phyloP scores from a whole-genome alignment of 139 green algal species.

The Ettlia oleoabundans region DNA sequence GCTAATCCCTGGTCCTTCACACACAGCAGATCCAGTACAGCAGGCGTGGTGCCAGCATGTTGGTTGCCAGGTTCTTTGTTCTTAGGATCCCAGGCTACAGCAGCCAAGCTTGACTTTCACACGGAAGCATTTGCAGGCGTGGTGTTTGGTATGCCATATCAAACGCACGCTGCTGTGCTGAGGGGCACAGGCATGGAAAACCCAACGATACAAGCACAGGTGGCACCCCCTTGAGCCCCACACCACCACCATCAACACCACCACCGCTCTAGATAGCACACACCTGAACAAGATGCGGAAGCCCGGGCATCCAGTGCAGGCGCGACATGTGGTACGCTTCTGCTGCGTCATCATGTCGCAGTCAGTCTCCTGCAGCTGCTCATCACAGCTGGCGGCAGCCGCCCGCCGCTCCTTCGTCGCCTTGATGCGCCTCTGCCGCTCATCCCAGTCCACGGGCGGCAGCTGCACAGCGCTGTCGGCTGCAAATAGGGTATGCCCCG shows the following conservation, averaged over 20 bases:
- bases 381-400: constrained; percentile 10
- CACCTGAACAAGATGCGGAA: constrained; percentile 24
- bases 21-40: too few species aligned
- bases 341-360: constrained; percentile 31
- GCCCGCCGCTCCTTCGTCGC: neutral
- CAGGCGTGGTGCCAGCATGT: too few species aligned
- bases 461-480: neutral
- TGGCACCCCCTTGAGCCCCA: neutral
- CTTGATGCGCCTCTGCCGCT: constrained; percentile 7
- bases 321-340: constrained; percentile 7
- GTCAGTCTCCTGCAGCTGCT: constrained; percentile 18
- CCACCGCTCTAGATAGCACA: neutral
- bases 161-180: too few species aligned
- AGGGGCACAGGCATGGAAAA: too few species aligned
- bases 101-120: too few species aligned
- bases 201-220: neutral
- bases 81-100: too few species aligned
- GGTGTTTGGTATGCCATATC: too few species aligned
- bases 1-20: too few species aligned
- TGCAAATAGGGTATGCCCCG: neutral
- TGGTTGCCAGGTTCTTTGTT: too few species aligned
- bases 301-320: constrained; percentile 27
- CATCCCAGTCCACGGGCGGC: neutral
- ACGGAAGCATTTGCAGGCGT: too few species aligned
- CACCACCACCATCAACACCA: neutral